Evolutionary conservation across 1,139 yeast genomes (phyloP).

Genomic region (Pichia sp.): DNA sequence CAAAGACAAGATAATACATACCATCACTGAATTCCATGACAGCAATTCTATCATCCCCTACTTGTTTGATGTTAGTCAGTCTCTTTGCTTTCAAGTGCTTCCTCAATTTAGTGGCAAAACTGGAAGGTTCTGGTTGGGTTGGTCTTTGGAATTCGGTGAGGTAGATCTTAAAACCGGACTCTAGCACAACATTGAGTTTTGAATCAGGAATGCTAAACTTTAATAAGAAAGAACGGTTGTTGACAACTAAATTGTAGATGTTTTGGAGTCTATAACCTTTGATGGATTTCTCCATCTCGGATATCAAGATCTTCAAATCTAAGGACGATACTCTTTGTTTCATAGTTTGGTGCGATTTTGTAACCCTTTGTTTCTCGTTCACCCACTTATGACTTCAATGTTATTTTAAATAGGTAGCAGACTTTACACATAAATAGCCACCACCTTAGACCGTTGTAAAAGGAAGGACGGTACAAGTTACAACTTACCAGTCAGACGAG

Average conservation of each 20-base stretch:
- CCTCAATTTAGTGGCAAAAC: constrained; percentile 77
- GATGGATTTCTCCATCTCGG: constrained; percentile 53
- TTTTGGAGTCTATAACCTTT: constrained; percentile 72
- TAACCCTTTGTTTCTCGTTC: too few species aligned
- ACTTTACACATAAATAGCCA: too few species aligned
- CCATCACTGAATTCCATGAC: constrained; percentile 83
- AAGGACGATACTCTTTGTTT: constrained; percentile 84
- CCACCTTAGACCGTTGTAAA: too few species aligned
- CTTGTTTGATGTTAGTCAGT: constrained; percentile 62
- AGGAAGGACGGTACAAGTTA: too few species aligned
- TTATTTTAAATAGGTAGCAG: too few species aligned
- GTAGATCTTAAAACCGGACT: constrained; percentile 81
- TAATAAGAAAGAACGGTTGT: constrained; percentile 66
- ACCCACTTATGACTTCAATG: too few species aligned
- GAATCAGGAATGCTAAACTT: constrained; percentile 83
- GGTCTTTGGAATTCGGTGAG: constrained; percentile 75
- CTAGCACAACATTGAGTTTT: constrained; percentile 66
- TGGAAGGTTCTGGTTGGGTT: constrained; percentile 74
- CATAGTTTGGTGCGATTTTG: too few species aligned
- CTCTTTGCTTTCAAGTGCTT: constrained; percentile 81
- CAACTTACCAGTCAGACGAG: too few species aligned
- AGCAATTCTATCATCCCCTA: constrained; percentile 71
- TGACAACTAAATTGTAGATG: constrained; percentile 72
- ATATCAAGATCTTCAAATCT: constrained; percentile 65
- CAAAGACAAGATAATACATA: constrained; percentile 68